These are phyloP conservation scores for Starmerella sirachaensis DNA, from an alignment of 805 yeast genomes.

Conservation along the genomic window DNA sequence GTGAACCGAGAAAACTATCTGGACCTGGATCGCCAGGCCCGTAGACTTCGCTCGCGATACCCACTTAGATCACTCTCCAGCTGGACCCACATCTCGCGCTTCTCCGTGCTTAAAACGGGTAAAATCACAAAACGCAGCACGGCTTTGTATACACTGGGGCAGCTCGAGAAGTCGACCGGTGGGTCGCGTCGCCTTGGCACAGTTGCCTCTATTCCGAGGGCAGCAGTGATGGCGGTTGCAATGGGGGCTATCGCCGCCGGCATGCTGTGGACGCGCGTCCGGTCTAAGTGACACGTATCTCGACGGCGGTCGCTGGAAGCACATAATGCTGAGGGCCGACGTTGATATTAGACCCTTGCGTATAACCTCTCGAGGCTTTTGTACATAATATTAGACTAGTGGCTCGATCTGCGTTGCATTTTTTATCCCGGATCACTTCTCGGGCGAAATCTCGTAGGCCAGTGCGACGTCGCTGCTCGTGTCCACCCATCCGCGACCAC, in stretches of 20 bases:
- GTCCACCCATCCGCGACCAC: slow-evolving; percentile 93
- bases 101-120: slow-evolving; percentile 28
- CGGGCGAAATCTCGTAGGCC: slow-evolving; percentile 46
- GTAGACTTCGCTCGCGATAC: slow-evolving; percentile 17
- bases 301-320: too few species aligned
- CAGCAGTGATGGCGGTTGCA: slow-evolving; percentile 11
- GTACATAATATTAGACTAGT: too few species aligned
- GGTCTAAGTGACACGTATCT: slow-evolving; percentile 1
- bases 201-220: slow-evolving; percentile 2
- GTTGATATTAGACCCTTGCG: too few species aligned
- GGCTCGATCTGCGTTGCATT: too few species aligned
- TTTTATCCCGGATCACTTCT: too few species aligned
- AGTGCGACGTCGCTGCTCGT: slow-evolving; percentile 53
- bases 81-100: slow-evolving; percentile 24
- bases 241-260: slow-evolving; percentile 16
- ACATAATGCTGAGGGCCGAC: too few species aligned
- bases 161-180: slow-evolving; percentile 10
- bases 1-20: slow-evolving; percentile 14
- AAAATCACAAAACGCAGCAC: slow-evolving; percentile 18
- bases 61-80: slow-evolving; percentile 16
- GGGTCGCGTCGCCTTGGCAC: not conserved
- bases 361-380: too few species aligned
- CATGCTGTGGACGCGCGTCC: slow-evolving; percentile 13
- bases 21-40: slow-evolving; percentile 19
- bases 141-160: slow-evolving; percentile 12